Evolutionary conservation across 2,329 filamentous ascomycete genomes (phyloP), one percentile per base, ranked within the genome.

Genomic region (Hysterium pulicare): DNA sequence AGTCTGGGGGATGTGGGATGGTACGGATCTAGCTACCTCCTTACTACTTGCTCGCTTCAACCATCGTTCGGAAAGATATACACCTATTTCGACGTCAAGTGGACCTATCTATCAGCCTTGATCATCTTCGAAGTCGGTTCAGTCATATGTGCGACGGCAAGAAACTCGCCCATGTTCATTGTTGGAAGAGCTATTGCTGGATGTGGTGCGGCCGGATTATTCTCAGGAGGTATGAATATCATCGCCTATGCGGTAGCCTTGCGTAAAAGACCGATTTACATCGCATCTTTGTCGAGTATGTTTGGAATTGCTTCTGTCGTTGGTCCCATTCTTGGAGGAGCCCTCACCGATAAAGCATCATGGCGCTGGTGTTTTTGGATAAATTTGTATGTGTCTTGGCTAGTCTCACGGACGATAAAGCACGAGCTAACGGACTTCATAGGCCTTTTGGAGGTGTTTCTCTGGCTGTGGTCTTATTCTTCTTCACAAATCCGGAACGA

Each of bases 11-110:
- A 71, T 51, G 62, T 71, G 3, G 67, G 65, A 4, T 72, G 69
- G 68, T 71, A 71, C 41, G 67, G 62, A 3, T 61, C 57, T 0
- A 52, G 59, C 0, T 63, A 81, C 73, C 59, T 79, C 50, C 45
- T 75, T 51, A 59, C 71, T 3, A 72, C 63, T 5, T 67, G 64
- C 28, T 56, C 66, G 1, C 47, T 69, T 0, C 72, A 74, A 43
- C 72, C 72, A 4, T 69, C 69, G 2, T 75, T 69, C 32, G 76
- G 71, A 20, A 76, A 76, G 62, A 78, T 83, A 2, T 86, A 80
- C 6, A 82, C 78, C 38, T 78, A 76, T 58, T 81, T 80, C 49
- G 64, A 71, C 10, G 68, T 79, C 45, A 75, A 75, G 50, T 75
- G 65, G 38, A 70, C 69, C 1, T 82, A 76, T 54, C 63, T 81